These are phyloP conservation scores for Bolboschoenus planiculmis DNA, from an alignment of 176 grass and related monocot species.

Conservation along the genomic window DNA sequence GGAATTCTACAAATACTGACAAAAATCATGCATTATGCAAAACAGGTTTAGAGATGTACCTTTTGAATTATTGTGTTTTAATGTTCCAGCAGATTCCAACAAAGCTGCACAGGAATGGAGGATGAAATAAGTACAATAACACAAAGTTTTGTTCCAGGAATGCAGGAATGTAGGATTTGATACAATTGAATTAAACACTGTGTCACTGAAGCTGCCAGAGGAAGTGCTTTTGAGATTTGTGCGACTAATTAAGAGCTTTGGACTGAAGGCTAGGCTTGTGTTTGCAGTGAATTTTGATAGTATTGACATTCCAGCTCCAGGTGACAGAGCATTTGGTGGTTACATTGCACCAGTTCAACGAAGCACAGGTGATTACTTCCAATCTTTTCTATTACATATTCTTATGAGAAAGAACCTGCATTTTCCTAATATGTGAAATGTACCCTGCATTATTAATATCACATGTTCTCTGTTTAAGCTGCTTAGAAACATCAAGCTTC, in stretches of 20 bases:
- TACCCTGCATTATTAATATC: not conserved
- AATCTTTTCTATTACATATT: not conserved
- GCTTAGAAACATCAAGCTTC: not conserved
- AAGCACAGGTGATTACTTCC: constrained; percentile 38
- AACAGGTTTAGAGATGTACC: not conserved
- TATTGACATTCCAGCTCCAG: constrained; percentile 59
- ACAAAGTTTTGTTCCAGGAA: constrained; percentile 38
- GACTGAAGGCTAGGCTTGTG: constrained; percentile 51
- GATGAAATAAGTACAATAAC: not conserved
- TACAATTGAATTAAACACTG: constrained; percentile 80
- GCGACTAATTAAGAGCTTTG: constrained; percentile 51
- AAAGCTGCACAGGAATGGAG: not conserved
- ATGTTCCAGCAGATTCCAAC: not conserved
- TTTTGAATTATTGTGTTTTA: not conserved
- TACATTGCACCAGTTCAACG: constrained; percentile 50
- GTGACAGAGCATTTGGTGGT: constrained; percentile 73
- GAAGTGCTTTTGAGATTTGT: constrained; percentile 75
- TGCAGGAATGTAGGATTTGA: constrained; percentile 83
- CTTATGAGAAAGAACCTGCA: not conserved
- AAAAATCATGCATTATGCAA: not conserved
- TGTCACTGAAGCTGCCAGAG: constrained; percentile 78
- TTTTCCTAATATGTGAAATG: not conserved
- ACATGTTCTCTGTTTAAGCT: not conserved
- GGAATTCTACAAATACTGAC: not conserved
- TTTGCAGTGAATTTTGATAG: constrained; percentile 83